Base-by-base conservation (phyloP, 495 filamentous ascomycete species). In the Platismatia glauca region DNA sequence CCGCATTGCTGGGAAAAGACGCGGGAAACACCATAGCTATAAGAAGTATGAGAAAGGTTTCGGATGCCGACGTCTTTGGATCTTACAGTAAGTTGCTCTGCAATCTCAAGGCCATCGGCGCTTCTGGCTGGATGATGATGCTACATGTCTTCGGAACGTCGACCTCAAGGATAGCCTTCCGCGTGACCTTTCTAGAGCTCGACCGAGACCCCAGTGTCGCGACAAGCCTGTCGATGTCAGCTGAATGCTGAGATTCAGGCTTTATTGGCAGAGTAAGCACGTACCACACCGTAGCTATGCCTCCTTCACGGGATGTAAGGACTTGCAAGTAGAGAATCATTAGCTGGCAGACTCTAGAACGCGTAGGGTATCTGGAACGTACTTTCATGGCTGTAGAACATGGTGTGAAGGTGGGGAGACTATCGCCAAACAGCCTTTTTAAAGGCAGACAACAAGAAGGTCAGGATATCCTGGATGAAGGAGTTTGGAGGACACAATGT, bases 311-410 rank as follows among this genome's bases (percentile, higher is more conserved):
- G 53, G 83, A 91, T 7, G 89, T 96, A 59, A 98, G 85, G 63
- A 97, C 91, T 64, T 31, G 20, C 6, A 33, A 33, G 62, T 71
- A 15, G 72, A 67, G 39, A 62, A 33, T 52, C 4, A 57, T 75
- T 46, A 68, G 68, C 58, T 56, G 67, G 62, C 22, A 6, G 4
- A 29, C 50, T 46, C 20, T 29, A 55, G 24, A 22, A 27, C 18
- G 48, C n/a, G 24, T 18, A 50, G 20, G 27, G 46, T 24, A 52
- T 24, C 13, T 24, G 27, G 38, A 56, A 50, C 84, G 69, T 77
- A 93, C 91, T 89, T 73, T 95, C 91, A 74, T 94, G 88, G 70
- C 88, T 94, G 74, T 95, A 96, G 70, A 96, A 96, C 91, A 96
- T 96, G 18, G n/a, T 29, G 41, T 33, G 4, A 20, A 29, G 24